Evolutionary conservation across 176 grass and related monocot genomes (phyloP), one percentile per base, ranked within the genome.

Genomic region (Raddia guianensis): DNA sequence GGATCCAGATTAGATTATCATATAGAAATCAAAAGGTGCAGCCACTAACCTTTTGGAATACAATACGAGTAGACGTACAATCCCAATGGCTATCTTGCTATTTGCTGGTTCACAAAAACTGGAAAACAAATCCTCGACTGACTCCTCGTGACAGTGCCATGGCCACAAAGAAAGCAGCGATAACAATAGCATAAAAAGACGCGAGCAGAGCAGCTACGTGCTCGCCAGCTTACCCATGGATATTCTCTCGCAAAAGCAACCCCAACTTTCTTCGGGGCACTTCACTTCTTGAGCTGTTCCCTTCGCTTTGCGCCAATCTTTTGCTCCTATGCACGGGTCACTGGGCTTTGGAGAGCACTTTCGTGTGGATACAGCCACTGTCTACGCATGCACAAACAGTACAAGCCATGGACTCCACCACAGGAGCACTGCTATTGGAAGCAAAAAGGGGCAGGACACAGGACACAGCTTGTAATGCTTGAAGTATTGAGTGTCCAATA

Each of bases 121-220:
- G 3, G 3, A 59, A 0, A 59, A 59, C 19, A 59, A 4, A 11
- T 59, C 4, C 27, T n/a, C n/a, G n/a, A n/a, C n/a, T n/a, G n/a
- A n/a, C 27, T 8, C 3, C 57, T 3, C 18, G 1, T 60, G 20
- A 0, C 58, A 32, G 4, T 5, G 20, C 58, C 59, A 33, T 33
- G 59, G 62, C 53, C 19, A 62, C 34, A 66, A 66, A 49, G 2
- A 72, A 83, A 67, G 68, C 49, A 33, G 18, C 50, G 60, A 64
- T 66, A 20, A 19, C 49, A 27, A 64, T 45, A 84, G 62, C 86
- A 79, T 84, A 79, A 54, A 88, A 88, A 88, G 86, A 78, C 14
- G 43, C n/a, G 67, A 79, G 27, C 27, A 27, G 27, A 27, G 27
- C 27, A 27, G 32, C 40, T 50, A 50, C 27, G 27, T 73, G 74